Evolutionary conservation across 2,329 filamentous ascomycete species (phyloP), one percentile per base, ranked within the genome.

Genomic region (Scopulariopsis brevicaulis): DNA sequence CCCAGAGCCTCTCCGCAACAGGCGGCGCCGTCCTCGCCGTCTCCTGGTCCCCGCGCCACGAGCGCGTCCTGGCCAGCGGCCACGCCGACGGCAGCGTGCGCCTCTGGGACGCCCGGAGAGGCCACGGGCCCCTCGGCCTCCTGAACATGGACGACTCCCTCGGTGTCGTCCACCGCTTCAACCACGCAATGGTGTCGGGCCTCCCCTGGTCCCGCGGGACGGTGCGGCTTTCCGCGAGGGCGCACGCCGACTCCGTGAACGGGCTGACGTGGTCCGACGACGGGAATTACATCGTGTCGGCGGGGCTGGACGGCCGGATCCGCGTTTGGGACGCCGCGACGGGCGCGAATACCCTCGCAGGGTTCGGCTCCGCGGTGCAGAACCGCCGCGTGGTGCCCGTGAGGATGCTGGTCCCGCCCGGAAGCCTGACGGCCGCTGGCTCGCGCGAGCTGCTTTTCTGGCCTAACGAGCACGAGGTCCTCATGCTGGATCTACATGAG

Each of bases 51-150:
- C 92, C 92, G 0, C 81, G 82, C 5, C 78, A 86, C 54, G 89
- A 92, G 53, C 82, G 96, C 66, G 76, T 95, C 4, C 79, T 97
- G 2, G 89, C 87, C 11, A 93, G 89, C 55, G 90, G 89, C 0
- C 88, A 90, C n/a, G 82, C 85, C 0, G 92, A 97, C 67, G 92
- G 92, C 22, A 86, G 84, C 11, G 84, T 92, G 2, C 83, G 91
- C 24, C 76, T 96, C 40, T 97, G 93, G 86, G 93, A 97, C 68
- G 82, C 96, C 28, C 81, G 93, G 3, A 84, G 89, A 35, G 88
- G 89, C 34, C 86, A 87, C 22, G 86, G 85, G 7, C 83, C 87
- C 22, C 76, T 97, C 35, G 90, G 86, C 0, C 79, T 87, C 48
- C 77, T 97, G 1, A 89, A 96, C 67, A 84, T 90, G 71, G 90